Evolutionary conservation across 192 early-diverging fungal genomes (phyloP).

Genomic region (Entomortierella lignicola): DNA sequence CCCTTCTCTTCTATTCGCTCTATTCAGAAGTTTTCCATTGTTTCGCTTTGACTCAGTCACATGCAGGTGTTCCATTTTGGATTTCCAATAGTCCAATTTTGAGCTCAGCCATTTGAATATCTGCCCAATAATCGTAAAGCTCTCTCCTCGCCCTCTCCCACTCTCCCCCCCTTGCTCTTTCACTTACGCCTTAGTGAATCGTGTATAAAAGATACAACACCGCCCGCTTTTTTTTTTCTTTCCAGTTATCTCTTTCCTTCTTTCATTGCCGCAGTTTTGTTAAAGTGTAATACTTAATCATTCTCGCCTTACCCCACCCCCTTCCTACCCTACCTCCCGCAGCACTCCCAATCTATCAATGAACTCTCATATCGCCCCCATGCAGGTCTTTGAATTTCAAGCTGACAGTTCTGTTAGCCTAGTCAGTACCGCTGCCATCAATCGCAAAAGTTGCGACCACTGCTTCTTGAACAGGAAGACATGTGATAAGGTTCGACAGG

Average conservation of each 20-base stretch:
- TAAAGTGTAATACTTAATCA: not conserved
- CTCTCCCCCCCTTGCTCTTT: not conserved
- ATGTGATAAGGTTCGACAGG: conserved; percentile 49
- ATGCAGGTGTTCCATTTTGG: conserved; percentile 31
- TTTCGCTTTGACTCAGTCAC: not conserved
- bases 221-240: conserved; percentile 1
- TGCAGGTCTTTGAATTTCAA: conserved; percentile 54
- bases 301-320: not conserved
- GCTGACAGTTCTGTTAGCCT: conserved; percentile 48
- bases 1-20: not conserved
- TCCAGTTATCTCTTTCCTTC: not conserved
- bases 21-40: conserved; percentile 8
- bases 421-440: conserved; percentile 46
- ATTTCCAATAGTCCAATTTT: conserved; percentile 54
- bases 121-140: not conserved
- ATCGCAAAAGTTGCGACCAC: conserved; percentile 49
- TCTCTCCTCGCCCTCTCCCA: not conserved
- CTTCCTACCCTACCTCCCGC: not conserved
- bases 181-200: not conserved
- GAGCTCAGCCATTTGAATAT: conserved; percentile 40
- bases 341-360: no score
- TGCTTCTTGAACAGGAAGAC: conserved; percentile 53
- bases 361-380: conserved; percentile 8
- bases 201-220: not conserved
- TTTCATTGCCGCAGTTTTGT: not conserved